Percentiles rank a stretch among this genome's conserved stretches.
These are phyloP conservation scores for Cryphonectria radicalis DNA, from an alignment of 2,329 filamentous ascomycete genomes.

Conservation along the genomic window DNA sequence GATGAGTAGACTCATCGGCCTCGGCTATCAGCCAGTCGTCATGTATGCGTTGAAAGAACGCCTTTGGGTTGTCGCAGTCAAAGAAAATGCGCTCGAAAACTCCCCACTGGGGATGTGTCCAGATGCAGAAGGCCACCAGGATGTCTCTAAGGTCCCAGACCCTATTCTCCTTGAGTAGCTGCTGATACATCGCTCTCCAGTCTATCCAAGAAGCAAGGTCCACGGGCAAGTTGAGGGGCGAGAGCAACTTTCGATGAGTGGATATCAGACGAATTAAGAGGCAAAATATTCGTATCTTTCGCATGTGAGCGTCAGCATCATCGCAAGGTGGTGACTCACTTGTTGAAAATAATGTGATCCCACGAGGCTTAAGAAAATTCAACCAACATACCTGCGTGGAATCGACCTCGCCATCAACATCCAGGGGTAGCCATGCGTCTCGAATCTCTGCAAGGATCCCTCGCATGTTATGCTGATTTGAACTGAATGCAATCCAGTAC, in stretches of 20 bases:
- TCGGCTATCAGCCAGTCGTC: constrained; percentile 1
- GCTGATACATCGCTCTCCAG: constrained; percentile 6
- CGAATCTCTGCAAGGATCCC: neutral
- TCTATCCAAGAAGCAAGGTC: neutral
- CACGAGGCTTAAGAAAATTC: neutral
- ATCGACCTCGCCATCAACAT: neutral
- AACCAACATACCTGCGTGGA: neutral
- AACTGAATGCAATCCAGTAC: neutral
- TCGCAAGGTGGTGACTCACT: neutral
- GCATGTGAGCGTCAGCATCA: neutral
- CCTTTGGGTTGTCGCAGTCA: neutral
- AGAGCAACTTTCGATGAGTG: no score
- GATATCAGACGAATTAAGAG: neutral
- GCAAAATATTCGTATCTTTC: neutral
- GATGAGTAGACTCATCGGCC: neutral
- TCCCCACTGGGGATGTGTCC: neutral
- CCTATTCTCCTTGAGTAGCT: neutral
- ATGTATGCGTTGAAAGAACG: neutral
- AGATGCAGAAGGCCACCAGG: neutral
- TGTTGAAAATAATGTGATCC: neutral
- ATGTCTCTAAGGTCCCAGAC: constrained; percentile 11
- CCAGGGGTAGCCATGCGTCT: neutral
- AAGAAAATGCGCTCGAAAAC: neutral
- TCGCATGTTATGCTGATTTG: neutral
- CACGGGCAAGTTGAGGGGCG: neutral